Base-by-base conservation (phyloP, 179 eudicot species). In the Pouteria campechiana region DNA sequence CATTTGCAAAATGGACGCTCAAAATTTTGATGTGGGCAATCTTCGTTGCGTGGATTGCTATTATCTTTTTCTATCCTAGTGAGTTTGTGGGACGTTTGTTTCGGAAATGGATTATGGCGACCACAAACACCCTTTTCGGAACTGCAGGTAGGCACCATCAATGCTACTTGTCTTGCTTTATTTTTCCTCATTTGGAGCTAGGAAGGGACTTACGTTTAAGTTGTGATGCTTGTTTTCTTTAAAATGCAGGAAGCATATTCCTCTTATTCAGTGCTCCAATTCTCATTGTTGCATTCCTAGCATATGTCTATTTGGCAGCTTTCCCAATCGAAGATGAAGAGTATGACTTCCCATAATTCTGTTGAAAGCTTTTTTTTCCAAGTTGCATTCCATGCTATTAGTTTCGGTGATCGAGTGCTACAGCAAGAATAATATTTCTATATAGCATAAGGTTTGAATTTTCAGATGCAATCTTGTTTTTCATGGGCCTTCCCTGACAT, bases 231-330 rank as follows among this genome's bases (percentile, higher is more conserved):
- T n/a, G n/a, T n/a, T n/a, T n/a, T n/a, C n/a, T n/a, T n/a, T n/a
- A n/a, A n/a, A n/a, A n/a, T 75, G 79, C 85, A 83, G 94, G 90
- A 33, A 65, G 79, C 46, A 44, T 68, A 20, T 67, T 83, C 54
- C 38, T 72, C 45, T 17, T 62, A 23, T 74, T 62, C 61, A 67
- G 77, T 61, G 86, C 60, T 19, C 90, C 94, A 32, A 61, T 87
- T 41, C 54, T 87, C 29, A 34, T 79, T 46, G 62, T 82, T 46
- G 77, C 83, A 46, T 50, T 76, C 76, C 86, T 86, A 16, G 73
- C 69, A 20, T 58, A 68, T 25, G 27, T 55, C 15, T 64, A 79
- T 66, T 69, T 87, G n/a, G n/a, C n/a, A n/a, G n/a, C n/a, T n/a
- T n/a, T n/a, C n/a, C n/a, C n/a, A n/a, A n/a, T n/a, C n/a, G n/a